Percentiles rank a stretch among this genome's conserved stretches.
Evolutionary conservation across 345 rosid genomes (phyloP).

Genomic region (Erodium maritimum): DNA sequence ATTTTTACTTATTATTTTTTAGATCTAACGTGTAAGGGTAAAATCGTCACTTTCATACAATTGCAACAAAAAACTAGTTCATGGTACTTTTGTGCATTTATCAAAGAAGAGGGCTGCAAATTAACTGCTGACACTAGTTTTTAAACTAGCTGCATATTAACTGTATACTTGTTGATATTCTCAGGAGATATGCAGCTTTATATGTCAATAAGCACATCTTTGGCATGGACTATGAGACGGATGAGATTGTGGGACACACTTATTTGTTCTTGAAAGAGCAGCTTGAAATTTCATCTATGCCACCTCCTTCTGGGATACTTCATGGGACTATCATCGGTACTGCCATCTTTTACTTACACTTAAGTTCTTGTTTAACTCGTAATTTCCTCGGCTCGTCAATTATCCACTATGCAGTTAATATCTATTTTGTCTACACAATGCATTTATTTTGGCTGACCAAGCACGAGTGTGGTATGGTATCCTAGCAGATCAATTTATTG

Average conservation of each 20-base stretch:
- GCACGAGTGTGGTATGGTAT: conserved; percentile 2
- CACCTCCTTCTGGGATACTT: conserved; percentile 52
- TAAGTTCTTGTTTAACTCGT: background rate
- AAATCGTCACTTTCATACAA: too few relatives aligned
- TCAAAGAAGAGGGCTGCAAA: too few relatives aligned
- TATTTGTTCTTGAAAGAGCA: conserved; percentile 80
- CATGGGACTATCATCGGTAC: conserved; percentile 83
- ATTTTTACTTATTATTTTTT: too few relatives aligned
- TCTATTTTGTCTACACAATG: background rate
- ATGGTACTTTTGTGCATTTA: too few relatives aligned
- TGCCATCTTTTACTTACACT: conserved; percentile 8
- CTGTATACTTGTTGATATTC: conserved; percentile 7
- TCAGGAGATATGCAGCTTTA: conserved; percentile 73
- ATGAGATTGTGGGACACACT: conserved; percentile 76
- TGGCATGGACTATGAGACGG: conserved; percentile 40
- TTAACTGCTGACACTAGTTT: background rate
- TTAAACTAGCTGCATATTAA: conserved; percentile 3
- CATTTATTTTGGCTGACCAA: background rate
- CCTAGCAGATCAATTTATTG: conserved; percentile 65
- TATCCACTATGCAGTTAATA: background rate
- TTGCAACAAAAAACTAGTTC: too few relatives aligned
- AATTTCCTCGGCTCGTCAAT: background rate
- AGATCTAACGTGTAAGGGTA: too few relatives aligned
- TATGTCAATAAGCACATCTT: conserved; percentile 49
- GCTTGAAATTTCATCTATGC: conserved; percentile 47